Percentiles rank a stretch among this genome's conserved stretches.
Evolutionary conservation across 2,329 filamentous ascomycete genomes (phyloP).

Genomic region (Tolypocladium cylindrosporum): DNA sequence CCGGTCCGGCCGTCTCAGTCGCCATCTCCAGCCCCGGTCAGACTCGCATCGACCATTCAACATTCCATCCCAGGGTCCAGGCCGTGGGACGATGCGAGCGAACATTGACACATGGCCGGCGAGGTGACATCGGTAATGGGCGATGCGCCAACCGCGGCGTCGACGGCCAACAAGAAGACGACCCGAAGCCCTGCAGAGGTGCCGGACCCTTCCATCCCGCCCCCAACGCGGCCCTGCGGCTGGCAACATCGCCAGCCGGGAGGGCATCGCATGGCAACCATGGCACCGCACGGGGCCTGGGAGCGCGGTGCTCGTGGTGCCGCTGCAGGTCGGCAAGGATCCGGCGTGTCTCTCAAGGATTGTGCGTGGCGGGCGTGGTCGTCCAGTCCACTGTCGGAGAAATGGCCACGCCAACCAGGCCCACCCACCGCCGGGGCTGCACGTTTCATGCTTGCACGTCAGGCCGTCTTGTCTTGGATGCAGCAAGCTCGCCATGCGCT

Average conservation of each 20-base stretch:
- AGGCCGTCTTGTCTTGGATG: not conserved
- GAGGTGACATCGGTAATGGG: not conserved
- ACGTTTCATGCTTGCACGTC: not conserved
- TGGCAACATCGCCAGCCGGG: not conserved
- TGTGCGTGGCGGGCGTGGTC: not conserved
- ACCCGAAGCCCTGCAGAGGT: not conserved
- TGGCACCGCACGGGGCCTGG: not conserved
- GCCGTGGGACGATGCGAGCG: not conserved
- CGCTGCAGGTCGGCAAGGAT: not conserved
- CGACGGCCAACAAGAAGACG: not conserved
- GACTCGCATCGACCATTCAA: not conserved
- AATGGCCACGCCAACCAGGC: not conserved
- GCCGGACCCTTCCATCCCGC: not conserved
- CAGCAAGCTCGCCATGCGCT: not conserved
- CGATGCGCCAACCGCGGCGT: not conserved
- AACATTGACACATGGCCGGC: not conserved
- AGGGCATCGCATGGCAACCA: not conserved
- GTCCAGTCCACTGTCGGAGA: not conserved
- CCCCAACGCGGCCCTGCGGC: not conserved
- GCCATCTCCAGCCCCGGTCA: not conserved
- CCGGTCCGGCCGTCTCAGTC: not conserved
- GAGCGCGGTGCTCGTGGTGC: not conserved
- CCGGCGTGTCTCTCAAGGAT: not conserved
- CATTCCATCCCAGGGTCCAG: not conserved
- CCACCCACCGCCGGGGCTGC: not conserved